A percentile compares a stretch with the other conserved stretches of the same genome.
phyloP scores from a whole-genome alignment of 108 stramenopile genomes.

The Poteriospumella lacustris region DNA sequence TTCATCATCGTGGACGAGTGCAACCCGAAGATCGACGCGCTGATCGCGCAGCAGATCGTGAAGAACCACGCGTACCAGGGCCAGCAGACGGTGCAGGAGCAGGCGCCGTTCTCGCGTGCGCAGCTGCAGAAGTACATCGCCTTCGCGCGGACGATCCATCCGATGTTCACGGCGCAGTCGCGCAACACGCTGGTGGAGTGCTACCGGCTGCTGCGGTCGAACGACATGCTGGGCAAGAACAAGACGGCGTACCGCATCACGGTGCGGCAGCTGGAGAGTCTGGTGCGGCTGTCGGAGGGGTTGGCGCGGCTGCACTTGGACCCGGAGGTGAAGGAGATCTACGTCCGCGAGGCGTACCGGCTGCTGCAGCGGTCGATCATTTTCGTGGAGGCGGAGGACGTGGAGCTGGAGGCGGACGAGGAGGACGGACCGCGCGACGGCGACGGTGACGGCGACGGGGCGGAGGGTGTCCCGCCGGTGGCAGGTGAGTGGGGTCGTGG shows the following conservation, averaged over 20 bases:
- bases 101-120: constrained; percentile 71
- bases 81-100: constrained; percentile 7
- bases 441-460: constrained; percentile 23
- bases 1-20: constrained; percentile 98
- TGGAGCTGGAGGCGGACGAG: constrained; percentile 46
- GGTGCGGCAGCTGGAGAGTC: constrained; percentile 93
- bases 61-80: constrained; percentile 72
- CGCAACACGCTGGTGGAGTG: constrained; percentile 84
- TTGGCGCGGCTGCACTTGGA: constrained; percentile 87
- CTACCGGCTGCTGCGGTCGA: constrained; percentile 85
- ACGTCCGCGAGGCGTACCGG: constrained; percentile 77
- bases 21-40: constrained; percentile 71
- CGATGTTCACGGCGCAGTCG: constrained; percentile 73
- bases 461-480: too few species aligned
- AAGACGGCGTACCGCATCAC: constrained; percentile 96
- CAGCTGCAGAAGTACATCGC: constrained; percentile 89
- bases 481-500: too few species aligned
- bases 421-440: constrained; percentile 30
- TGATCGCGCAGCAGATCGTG: constrained; percentile 89
- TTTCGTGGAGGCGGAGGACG: constrained; percentile 91
- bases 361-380: constrained; percentile 87
- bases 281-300: constrained; percentile 94
- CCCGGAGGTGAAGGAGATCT: background rate
- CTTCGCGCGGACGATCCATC: constrained; percentile 82
- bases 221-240: constrained; percentile 79